Conservation (phyloP, 208 protist genomes). For the Acanthamoeba quina region DNA sequence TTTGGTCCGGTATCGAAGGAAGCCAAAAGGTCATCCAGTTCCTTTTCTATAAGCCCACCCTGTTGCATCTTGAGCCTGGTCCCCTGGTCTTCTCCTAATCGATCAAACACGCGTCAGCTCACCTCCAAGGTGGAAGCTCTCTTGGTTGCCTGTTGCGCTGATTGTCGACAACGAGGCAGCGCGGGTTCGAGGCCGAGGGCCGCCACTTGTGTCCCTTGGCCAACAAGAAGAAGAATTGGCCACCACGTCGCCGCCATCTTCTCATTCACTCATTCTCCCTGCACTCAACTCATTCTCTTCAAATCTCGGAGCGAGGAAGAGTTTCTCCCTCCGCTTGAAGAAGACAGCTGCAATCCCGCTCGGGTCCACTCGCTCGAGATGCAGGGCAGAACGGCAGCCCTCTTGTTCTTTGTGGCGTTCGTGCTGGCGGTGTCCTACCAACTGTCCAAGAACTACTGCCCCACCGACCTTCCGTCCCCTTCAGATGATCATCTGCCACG, state of each 20-base stretch:
- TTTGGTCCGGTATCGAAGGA: neutral
- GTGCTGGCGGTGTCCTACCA: neutral
- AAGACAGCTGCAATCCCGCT: no score
- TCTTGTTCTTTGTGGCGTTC: constrained; percentile 18
- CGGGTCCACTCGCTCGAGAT: neutral
- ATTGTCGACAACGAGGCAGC: no score
- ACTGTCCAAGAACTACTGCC: neutral
- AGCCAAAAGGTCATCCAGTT: constrained; percentile 10
- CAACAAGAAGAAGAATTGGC: no score
- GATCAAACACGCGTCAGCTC: neutral
- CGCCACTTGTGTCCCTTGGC: no score
- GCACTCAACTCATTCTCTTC: no score
- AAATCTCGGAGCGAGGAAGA: neutral
- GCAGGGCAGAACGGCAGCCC: neutral
- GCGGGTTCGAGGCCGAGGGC: no score
- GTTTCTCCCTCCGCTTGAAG: neutral
- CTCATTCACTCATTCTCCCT: no score
- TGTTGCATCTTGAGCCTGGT: neutral
- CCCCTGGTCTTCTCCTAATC: neutral
- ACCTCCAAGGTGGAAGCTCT: no score
- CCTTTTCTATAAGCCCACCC: constrained; percentile 1
- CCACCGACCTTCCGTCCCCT: neutral
- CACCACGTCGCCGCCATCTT: no score
- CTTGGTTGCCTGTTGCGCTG: no score
- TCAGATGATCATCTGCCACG: neutral